Evolutionary conservation across 2,329 filamentous ascomycete species (phyloP).

Genomic region (Hymenoscyphus albidus): DNA sequence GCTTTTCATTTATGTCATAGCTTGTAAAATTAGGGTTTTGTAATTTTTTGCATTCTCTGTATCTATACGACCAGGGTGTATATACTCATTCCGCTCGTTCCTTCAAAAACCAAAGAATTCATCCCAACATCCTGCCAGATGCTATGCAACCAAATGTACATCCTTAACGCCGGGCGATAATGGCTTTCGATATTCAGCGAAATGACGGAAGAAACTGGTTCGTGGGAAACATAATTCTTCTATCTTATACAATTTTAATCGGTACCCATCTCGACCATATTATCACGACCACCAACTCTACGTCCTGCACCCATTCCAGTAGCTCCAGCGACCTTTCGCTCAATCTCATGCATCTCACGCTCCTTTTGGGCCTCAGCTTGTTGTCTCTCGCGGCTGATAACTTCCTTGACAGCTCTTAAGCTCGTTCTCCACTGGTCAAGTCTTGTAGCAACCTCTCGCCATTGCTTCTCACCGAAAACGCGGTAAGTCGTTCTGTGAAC

Average conservation of each 20-base stretch:
- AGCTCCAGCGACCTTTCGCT: slow-evolving; percentile 51
- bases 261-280: slow-evolving; percentile 36
- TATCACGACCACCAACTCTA: slow-evolving; percentile 38
- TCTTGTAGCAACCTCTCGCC: slow-evolving; percentile 86
- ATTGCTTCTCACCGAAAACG: slow-evolving; percentile 97
- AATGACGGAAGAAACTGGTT: slow-evolving; percentile 6
- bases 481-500: slow-evolving; percentile 96
- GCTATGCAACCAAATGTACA: slow-evolving; percentile 32
- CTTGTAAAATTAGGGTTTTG: slow-evolving; percentile 17
- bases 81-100: slow-evolving; percentile 11
- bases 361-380: slow-evolving; percentile 74
- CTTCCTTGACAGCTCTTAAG: slow-evolving; percentile 71
- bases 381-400: slow-evolving; percentile 76
- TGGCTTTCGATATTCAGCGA: slow-evolving; percentile 17
- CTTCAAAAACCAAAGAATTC: slow-evolving; percentile 17
- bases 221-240: slow-evolving; percentile 4
- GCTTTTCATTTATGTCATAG: slow-evolving; percentile 15
- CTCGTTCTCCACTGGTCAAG: slow-evolving; percentile 89
- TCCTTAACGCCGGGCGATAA: slow-evolving; percentile 27
- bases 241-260: slow-evolving; percentile 26
- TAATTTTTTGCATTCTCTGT: slow-evolving; percentile 9
- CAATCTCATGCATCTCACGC: slow-evolving; percentile 67
- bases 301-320: slow-evolving; percentile 40
- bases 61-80: slow-evolving; percentile 2
- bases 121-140: slow-evolving; percentile 34